Evolutionary conservation across 2,329 filamentous ascomycete genomes (phyloP), one percentile per base, ranked within the genome.

Genomic region (Colletotrichum magnum): DNA sequence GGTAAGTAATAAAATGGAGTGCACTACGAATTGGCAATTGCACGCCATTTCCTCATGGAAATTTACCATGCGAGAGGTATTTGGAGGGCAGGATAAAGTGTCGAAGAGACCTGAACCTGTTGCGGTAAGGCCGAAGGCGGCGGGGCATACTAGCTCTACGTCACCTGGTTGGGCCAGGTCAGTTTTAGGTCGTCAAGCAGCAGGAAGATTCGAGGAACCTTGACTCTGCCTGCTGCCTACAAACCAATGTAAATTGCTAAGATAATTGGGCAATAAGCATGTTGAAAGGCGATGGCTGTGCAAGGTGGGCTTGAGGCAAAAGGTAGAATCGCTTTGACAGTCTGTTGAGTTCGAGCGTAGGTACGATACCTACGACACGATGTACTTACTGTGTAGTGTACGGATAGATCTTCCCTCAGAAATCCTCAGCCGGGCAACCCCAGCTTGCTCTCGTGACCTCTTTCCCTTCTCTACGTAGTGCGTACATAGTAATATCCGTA

Each of bases 101-200:
- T 21, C 51, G 51, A 45, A 10, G 16, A 13, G 24, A 18, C 18
- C 18, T 18, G 18, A 26, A 54, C 53, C 48, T 53, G 26, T 39
- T 58, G 47, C 66, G 54, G 56, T 47, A 52, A 50, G 51, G 28
- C 66, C 66, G 61, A 69, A 51, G 65, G 45, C 43, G 54, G 48
- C 41, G 61, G 61, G 61, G 43, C 56, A 16, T 18, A 60, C 48
- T 60, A 60, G 50, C 61, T 66, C 32, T 69, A 69, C 66, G 61
- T 69, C 66, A 69, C 61, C 43, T 36, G 61, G 61, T 56, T 57
- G 54, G 50, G 47, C 59, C n/a, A 26, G 54, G n/a, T 48, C 9
- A 21, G 47, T 21, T 36, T 21, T 50, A 50, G n/a, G 18, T 51
- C 6, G 21, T 16, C 48, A 39, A 18, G 21, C 39, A 41, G 26